These are phyloP conservation scores for Vitis rotundifolia DNA, from an alignment of 164 flowering plant species.

Conservation along the genomic window DNA sequence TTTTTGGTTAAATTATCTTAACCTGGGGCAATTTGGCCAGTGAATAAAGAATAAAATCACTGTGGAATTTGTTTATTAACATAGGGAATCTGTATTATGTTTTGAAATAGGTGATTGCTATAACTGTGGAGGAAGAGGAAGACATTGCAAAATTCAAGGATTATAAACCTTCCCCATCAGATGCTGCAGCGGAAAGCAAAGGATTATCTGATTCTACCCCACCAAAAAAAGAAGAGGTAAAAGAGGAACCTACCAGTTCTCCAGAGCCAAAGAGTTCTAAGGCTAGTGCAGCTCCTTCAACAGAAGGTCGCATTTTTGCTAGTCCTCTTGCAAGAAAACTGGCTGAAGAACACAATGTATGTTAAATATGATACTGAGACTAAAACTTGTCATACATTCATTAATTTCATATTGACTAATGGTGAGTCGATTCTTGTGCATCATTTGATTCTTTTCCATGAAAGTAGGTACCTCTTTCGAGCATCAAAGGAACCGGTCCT, in stretches of 20 bases:
- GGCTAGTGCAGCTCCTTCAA: slow-evolving; percentile 40
- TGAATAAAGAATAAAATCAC: not conserved
- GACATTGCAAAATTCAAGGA: slow-evolving; percentile 76
- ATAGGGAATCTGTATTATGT: not conserved
- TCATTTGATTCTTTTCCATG: not conserved
- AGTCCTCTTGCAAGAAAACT: slow-evolving; percentile 91
- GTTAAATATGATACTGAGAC: slow-evolving; percentile 10
- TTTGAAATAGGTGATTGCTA: slow-evolving; percentile 68
- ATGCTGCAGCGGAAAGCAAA: slow-evolving; percentile 34
- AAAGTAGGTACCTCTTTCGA: slow-evolving; percentile 73
- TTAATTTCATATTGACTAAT: not conserved
- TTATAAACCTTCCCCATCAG: slow-evolving; percentile 58
- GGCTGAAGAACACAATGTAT: slow-evolving; percentile 85
- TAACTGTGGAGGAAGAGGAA: slow-evolving; percentile 96
- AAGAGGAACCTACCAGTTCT: slow-evolving; percentile 42
- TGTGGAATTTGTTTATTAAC: not conserved
- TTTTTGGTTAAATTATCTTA: no score
- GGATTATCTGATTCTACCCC: slow-evolving; percentile 51
- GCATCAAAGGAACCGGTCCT: slow-evolving; percentile 91
- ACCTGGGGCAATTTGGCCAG: no score
- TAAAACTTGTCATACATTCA: not conserved
- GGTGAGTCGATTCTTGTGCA: not conserved
- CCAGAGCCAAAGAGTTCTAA: slow-evolving; percentile 49
- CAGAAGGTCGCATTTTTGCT: slow-evolving; percentile 73
- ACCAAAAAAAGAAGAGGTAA: slow-evolving; percentile 52